phyloP scores from a whole-genome alignment of 805 yeast species.

The Wickerhamiella kazuoi region DNA sequence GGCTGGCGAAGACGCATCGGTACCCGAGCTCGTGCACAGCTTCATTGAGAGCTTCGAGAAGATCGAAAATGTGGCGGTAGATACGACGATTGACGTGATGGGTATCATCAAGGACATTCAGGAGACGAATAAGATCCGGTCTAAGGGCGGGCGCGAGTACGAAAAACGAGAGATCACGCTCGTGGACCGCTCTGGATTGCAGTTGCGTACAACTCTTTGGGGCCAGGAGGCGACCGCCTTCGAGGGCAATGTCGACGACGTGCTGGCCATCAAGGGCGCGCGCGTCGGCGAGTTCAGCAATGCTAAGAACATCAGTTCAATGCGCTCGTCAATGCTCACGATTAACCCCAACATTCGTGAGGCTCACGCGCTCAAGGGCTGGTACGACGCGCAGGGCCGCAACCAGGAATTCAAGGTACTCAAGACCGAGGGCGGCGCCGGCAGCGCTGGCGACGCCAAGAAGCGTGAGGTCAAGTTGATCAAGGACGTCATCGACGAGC shows the following conservation, averaged over 20 bases:
- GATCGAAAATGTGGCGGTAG: slow-evolving; percentile 39
- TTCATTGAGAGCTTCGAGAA: slow-evolving; percentile 47
- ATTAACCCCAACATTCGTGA: slow-evolving; percentile 81
- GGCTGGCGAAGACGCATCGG: slow-evolving; percentile 37
- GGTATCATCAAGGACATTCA: slow-evolving; percentile 70
- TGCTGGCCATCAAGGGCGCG: slow-evolving; percentile 84
- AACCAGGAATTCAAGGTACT: slow-evolving; percentile 42
- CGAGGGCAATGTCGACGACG: slow-evolving; percentile 37
- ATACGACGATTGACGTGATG: slow-evolving; percentile 64
- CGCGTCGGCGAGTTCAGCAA: slow-evolving; percentile 65
- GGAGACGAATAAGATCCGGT: slow-evolving; percentile 59
- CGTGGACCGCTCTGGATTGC: slow-evolving; percentile 69
- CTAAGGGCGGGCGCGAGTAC: slow-evolving; percentile 75
- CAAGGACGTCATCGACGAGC: slow-evolving; percentile 43
- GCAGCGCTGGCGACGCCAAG: slow-evolving; percentile 22
- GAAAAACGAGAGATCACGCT: slow-evolving; percentile 78
- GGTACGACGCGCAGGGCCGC: slow-evolving; percentile 77
- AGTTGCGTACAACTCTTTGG: slow-evolving; percentile 77
- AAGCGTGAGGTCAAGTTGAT: slow-evolving; percentile 44
- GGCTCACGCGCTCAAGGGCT: slow-evolving; percentile 70
- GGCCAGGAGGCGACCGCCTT: slow-evolving; percentile 73
- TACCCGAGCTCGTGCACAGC: slow-evolving; percentile 65
- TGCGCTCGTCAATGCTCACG: slow-evolving; percentile 56
- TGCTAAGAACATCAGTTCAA: slow-evolving; percentile 67
- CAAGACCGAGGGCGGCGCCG: slow-evolving; percentile 23